Evolutionary conservation across 495 filamentous ascomycete species (phyloP).

Genomic region (Choiromyces venosus): DNA sequence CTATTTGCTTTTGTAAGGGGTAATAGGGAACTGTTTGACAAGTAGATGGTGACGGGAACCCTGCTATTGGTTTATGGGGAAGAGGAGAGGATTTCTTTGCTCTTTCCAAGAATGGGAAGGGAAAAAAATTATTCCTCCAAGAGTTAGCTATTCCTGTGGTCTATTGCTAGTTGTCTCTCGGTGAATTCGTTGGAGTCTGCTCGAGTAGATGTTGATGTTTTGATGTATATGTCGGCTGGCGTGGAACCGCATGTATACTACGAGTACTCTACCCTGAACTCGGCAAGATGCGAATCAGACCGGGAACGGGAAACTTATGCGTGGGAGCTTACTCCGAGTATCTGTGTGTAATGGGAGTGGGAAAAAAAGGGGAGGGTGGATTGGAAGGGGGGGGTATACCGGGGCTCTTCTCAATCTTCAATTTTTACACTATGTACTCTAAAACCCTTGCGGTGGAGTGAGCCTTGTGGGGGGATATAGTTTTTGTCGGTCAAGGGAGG

Average conservation of each 20-base stretch:
- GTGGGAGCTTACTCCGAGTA: constrained; percentile 28
- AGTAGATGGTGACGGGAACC: background rate
- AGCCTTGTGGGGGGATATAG: background rate
- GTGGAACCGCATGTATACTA: background rate
- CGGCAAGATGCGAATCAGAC: constrained; percentile 29
- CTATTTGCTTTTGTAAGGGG: background rate
- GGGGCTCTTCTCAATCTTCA: background rate
- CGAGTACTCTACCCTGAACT: background rate
- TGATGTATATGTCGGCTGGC: background rate
- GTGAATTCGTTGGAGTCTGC: background rate
- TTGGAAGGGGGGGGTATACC: constrained; percentile 16
- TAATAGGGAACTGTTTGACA: background rate
- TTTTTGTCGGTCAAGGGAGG: background rate
- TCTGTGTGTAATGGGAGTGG: constrained; percentile 10
- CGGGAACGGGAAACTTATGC: constrained; percentile 24
- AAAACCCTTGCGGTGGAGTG: background rate
- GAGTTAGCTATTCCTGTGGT: background rate
- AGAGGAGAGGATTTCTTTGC: background rate
- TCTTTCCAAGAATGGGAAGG: background rate
- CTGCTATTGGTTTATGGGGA: background rate
- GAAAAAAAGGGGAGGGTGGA: constrained; percentile 15
- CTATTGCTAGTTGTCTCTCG: background rate
- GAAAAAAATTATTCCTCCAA: background rate
- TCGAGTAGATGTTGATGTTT: background rate
- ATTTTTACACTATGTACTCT: background rate